Percentiles rank a stretch among this genome's conserved stretches.
Conservation (phyloP, 257 asterid species). For the Solanum appendiculatum region DNA sequence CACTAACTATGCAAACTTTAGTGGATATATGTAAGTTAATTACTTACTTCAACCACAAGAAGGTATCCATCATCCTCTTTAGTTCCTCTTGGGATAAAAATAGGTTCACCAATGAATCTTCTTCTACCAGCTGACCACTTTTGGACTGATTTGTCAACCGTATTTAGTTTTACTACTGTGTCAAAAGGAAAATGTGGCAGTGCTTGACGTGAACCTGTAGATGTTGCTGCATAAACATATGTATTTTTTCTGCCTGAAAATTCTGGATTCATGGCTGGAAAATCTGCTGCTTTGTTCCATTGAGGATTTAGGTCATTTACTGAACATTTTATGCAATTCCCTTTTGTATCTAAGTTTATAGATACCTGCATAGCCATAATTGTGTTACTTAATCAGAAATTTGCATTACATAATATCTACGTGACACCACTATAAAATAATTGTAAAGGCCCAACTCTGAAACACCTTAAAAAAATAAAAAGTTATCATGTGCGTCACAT, state of each 20-base stretch:
- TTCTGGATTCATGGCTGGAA: conserved; percentile 74
- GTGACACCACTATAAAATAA: background rate
- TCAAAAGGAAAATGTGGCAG: conserved; percentile 91
- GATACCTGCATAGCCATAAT: conserved; percentile 39
- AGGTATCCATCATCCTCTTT: conserved; percentile 75
- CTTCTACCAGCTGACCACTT: conserved; percentile 72
- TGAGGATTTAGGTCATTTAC: conserved; percentile 36
- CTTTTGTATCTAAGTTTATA: conserved; percentile 42
- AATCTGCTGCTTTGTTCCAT: conserved; percentile 77
- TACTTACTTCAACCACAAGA: conserved; percentile 79
- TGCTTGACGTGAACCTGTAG: conserved; percentile 75
- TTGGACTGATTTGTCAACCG: conserved; percentile 23
- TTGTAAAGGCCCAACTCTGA: background rate
- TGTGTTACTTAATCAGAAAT: background rate
- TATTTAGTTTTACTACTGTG: conserved; percentile 65
- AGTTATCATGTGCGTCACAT: background rate
- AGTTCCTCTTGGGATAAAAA: conserved; percentile 43
- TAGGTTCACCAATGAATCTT: conserved; percentile 85
- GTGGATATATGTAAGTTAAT: background rate
- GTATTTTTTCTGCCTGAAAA: conserved; percentile 44
- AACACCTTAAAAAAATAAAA: background rate
- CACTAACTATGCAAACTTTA: background rate
- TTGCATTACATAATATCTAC: background rate
- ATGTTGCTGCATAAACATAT: conserved; percentile 68
- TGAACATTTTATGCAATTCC: conserved; percentile 33